phyloP scores from a whole-genome alignment of 2,329 filamentous ascomycete species.

The Claviceps maximensis region DNA sequence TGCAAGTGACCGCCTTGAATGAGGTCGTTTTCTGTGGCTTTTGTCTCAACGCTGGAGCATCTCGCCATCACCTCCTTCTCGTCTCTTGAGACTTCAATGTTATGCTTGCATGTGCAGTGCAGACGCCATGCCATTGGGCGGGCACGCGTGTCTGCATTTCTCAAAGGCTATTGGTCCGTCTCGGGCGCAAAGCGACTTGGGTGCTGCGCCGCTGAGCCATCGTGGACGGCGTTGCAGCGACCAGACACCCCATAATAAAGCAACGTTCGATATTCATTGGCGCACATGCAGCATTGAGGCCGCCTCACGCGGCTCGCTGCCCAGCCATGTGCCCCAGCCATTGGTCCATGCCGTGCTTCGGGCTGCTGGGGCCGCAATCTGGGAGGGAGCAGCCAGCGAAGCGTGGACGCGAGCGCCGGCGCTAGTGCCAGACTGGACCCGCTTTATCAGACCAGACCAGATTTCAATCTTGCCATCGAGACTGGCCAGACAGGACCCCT shows the following conservation, averaged over 20 bases:
- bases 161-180: no score
- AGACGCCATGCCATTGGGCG: neutral
- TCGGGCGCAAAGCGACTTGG: no score
- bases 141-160: no score
- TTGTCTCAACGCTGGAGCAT: no score
- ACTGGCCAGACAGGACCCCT: neutral
- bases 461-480: no score
- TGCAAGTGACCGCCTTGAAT: no score
- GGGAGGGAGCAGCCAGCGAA: neutral
- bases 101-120: neutral
- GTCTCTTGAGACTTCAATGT: neutral
- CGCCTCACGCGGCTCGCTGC: slow-evolving; percentile 14
- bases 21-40: no score
- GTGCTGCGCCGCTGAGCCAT: neutral
- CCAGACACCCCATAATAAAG: no score
- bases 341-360: slow-evolving; percentile 21
- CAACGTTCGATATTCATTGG: no score
- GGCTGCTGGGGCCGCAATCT: neutral
- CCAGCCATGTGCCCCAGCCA: slow-evolving; percentile 28
- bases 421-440: neutral
- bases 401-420: neutral
- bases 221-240: neutral
- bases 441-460: neutral
- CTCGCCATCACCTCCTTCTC: no score
- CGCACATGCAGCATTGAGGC: neutral